phyloP scores from a whole-genome alignment of 202 grass and related monocot genomes.

The Setaria italica region DNA sequence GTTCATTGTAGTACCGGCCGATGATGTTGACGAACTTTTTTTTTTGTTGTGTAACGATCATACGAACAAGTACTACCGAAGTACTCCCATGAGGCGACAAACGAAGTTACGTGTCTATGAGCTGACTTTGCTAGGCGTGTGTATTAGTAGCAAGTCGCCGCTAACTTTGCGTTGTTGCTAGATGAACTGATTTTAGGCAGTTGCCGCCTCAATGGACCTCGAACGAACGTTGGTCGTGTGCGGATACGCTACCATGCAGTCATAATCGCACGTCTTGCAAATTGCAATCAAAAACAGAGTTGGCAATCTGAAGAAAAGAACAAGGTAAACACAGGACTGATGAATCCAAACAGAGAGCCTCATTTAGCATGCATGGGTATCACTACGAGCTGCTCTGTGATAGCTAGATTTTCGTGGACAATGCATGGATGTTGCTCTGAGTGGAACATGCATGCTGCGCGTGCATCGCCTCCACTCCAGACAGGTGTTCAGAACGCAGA shows the following conservation, averaged over 20 bases:
- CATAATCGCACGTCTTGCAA: not conserved
- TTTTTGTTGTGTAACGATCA: not conserved
- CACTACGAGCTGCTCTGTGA: not conserved
- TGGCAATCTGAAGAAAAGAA: not conserved
- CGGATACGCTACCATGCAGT: not conserved
- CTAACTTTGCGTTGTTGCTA: not conserved
- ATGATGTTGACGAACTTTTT: not conserved
- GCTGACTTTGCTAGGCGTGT: not conserved
- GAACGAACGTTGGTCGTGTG: slow-evolving; percentile 4
- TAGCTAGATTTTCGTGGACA: not conserved
- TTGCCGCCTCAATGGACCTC: slow-evolving; percentile 1
- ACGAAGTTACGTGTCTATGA: not conserved
- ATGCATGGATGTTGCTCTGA: not conserved
- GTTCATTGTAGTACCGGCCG: not conserved
- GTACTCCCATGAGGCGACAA: not conserved
- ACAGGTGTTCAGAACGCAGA: not conserved
- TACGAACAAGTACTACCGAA: not conserved
- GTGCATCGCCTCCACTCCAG: not conserved
- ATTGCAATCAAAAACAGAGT: not conserved
- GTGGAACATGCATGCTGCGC: not conserved
- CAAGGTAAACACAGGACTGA: not conserved
- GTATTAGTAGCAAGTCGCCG: not conserved
- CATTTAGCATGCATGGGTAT: not conserved
- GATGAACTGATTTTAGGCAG: slow-evolving; percentile 42
- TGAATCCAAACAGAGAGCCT: too few species aligned